Conservation (phyloP, 345 rosid species). For the Nasturtium officinale region DNA sequence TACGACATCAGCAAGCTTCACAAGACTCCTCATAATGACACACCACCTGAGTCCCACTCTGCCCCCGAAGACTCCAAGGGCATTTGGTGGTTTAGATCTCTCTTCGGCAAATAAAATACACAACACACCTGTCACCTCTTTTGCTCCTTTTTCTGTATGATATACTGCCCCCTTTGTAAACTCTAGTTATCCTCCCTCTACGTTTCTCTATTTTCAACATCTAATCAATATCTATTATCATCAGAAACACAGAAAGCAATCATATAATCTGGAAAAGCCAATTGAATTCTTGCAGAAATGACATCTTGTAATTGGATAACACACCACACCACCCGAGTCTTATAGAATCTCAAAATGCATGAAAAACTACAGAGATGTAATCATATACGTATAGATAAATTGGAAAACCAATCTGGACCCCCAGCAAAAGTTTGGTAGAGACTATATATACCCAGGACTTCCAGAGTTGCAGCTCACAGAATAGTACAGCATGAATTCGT, state of each 20-base stretch:
- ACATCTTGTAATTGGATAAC: constrained; percentile 23
- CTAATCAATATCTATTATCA: neutral
- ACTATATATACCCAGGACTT: constrained; percentile 29
- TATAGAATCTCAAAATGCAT: constrained; percentile 22
- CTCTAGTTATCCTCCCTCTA: constrained; percentile 1
- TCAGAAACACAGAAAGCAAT: neutral
- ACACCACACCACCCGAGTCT: constrained; percentile 27
- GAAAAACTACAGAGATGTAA: constrained; percentile 26
- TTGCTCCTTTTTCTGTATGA: constrained; percentile 12
- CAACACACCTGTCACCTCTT: neutral
- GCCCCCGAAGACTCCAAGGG: constrained; percentile 71
- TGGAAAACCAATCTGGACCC: neutral
- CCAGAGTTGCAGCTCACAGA: constrained; percentile 54
- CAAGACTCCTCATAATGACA: constrained; percentile 69
- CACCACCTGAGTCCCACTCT: constrained; percentile 59
- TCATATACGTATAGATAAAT: constrained; percentile 16
- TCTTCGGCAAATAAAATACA: constrained; percentile 59
- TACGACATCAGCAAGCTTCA: constrained; percentile 78
- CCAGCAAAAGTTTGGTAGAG: constrained; percentile 35
- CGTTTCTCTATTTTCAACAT: neutral
- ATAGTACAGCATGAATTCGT: constrained; percentile 90
- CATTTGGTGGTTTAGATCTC: constrained; percentile 84
- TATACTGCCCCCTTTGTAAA: neutral
- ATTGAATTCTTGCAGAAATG: neutral
- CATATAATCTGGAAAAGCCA: constrained; percentile 1